Percentiles rank a stretch among this genome's conserved stretches.
phyloP scores from a whole-genome alignment of 805 yeast genomes.

The Jamesozyma spencerorum region DNA sequence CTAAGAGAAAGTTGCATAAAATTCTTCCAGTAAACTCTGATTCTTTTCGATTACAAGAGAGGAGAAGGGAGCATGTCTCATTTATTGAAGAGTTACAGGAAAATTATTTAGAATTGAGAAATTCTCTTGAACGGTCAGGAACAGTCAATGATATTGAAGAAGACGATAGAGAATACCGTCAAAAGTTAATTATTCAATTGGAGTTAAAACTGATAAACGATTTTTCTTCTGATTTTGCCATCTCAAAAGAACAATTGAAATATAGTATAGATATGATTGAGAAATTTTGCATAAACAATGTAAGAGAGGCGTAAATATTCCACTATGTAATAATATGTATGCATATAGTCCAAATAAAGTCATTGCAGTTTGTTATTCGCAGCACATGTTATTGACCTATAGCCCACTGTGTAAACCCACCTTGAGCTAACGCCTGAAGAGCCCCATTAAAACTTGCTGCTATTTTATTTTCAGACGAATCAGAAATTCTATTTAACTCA shows the following conservation, averaged over 20 bases:
- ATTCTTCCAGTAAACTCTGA: constrained; percentile 18
- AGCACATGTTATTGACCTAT: constrained; percentile 27
- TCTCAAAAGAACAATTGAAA: constrained; percentile 11
- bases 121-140: constrained; percentile 3
- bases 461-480: constrained; percentile 17
- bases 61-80: constrained; percentile 2
- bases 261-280: constrained; percentile 9
- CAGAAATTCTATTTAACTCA: constrained; percentile 32
- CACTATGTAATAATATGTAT: too few species aligned
- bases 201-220: constrained; percentile 11
- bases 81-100: constrained; percentile 21
- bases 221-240: constrained; percentile 11
- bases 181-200: constrained; percentile 6
- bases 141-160: background rate
- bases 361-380: too few species aligned
- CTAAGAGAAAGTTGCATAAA: constrained; percentile 21
- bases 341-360: too few species aligned
- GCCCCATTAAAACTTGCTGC: constrained; percentile 23
- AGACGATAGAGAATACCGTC: background rate
- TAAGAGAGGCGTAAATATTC: background rate
- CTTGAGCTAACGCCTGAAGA: constrained; percentile 27
- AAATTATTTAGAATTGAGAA: constrained; percentile 12
- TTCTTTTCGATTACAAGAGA: background rate
- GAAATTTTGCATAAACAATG: constrained; percentile 1
- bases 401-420: constrained; percentile 31